Base-by-base conservation (phyloP, 257 asterid species). In the Solanum piurae region DNA sequence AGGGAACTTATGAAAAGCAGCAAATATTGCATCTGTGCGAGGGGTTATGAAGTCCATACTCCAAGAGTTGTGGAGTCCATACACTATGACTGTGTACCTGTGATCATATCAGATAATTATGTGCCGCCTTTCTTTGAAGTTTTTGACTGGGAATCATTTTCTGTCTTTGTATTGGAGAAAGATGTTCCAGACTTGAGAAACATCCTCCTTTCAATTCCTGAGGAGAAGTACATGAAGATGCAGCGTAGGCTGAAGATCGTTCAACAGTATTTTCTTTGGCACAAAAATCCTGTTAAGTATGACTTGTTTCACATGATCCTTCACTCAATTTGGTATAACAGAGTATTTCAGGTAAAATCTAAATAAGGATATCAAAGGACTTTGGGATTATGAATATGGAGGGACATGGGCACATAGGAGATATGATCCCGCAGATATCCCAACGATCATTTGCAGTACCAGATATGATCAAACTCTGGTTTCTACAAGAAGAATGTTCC, bases 281-380 rank as follows among this genome's bases (percentile, higher is more conserved):
- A 94, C 89, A 91, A 90, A 89, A 69, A 42, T 38, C 95, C 97
- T 29, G 79, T 89, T 25, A 94, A 77, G 89, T 92, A 90, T 66
- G 97, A 94, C 87, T 86, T 94, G 89, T 94, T 94, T 89, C 95
- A 94, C 87, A 94, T 94, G 97, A 91, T 92, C 86, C 95, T 94
- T 88, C 97, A 94, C 83, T 93, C 97, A 37, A 91, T 94, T 86
- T 93, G 97, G 97, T 89, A 88, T 89, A 92, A 88, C 87, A 89
- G 94, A 89, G 92, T 94, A 69, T 90, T 90, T 90, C 94, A 89
- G 90, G 91, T 88, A n/a, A 85, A 60, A 64, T 55, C 89, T 42
- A 9, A 86, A 83, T 86, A 84, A 83, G 37, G 31, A 37, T 46
- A 72, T 33, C 44, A 27, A 31, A 72, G 16, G 38, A 33, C 34